Evolutionary conservation across 2,329 filamentous ascomycete species (phyloP), one percentile per base, ranked within the genome.

Genomic region (Trichophyton rubrum): DNA sequence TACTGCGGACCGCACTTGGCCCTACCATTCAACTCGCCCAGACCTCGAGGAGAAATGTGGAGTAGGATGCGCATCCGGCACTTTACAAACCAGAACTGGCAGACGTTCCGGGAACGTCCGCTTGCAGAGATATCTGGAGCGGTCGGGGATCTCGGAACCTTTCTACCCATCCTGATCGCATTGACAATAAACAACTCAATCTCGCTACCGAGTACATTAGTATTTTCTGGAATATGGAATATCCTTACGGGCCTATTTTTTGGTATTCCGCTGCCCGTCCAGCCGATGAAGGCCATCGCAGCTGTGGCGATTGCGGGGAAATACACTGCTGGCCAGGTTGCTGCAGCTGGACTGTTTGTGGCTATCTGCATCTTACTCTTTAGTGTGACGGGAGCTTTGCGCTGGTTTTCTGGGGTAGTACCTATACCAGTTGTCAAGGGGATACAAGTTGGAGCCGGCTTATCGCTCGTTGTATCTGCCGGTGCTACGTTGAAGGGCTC

Each of bases 371-470:
- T 96, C 7, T 79, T 92, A 7, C 5, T 95, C 0, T 84, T 96
- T 70, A 91, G 87, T 68, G 70, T 85, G 3, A 95, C 90, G 0
- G 89, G 92, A 0, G 74, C 93, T n/a, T 77, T 96, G 35, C 80
- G 80, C 61, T 87, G 85, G 80, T 85, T 89, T 58, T 85, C 88
- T 7, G 75, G 78, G n/a, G 78, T 85, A 13, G 87, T 95, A 7
- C 92, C 92, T 0, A 83, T 91, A 13, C 89, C 91, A 0, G 87
- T 97, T 0, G 86, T 97, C 59, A 96, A 95, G 71, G 92, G 92
- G 33, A 96, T 97, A 65, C 93, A 97, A 74, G 84, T 96, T 56
- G 92, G 92, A 41, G 92, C 92, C 3, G 92, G 92, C 1, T 78
- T 97, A 56, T 90, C 87, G 15, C 80, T 97, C 15, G 82, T 90